Percentiles rank a stretch among this genome's conserved stretches.
Conservation (phyloP, 148 eudicot species). For the Bassia scoparia region DNA sequence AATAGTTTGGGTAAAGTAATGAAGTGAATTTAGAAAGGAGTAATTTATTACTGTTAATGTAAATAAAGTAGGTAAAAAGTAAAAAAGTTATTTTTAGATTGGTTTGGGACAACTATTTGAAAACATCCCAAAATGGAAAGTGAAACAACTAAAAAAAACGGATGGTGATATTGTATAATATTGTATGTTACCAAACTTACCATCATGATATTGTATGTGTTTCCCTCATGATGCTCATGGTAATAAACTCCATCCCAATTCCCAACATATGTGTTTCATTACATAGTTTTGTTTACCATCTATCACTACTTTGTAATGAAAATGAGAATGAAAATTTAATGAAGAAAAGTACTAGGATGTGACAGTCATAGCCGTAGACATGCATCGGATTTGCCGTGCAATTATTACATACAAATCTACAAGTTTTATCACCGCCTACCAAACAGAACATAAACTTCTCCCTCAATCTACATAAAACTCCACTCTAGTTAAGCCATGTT, state of each 20-base stretch:
- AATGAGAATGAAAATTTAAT: neutral
- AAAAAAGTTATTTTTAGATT: too few species aligned
- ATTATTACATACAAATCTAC: neutral
- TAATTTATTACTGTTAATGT: too few species aligned
- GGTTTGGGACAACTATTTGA: too few species aligned
- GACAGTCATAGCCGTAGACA: neutral
- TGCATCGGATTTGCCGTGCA: neutral
- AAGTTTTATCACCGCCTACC: neutral
- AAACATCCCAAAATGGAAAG: too few species aligned
- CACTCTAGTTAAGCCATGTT: neutral
- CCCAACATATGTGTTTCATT: neutral
- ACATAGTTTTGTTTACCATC: neutral
- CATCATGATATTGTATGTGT: too few species aligned
- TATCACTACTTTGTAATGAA: neutral
- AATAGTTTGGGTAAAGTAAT: too few species aligned
- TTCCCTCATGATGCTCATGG: neutral
- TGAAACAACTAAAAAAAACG: too few species aligned
- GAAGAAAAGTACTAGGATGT: neutral
- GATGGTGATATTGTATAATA: too few species aligned
- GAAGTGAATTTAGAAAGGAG: too few species aligned
- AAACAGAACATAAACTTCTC: neutral
- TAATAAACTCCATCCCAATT: neutral
- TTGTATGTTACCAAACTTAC: too few species aligned
- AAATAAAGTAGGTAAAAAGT: too few species aligned
- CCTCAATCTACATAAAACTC: neutral